Percentiles rank a stretch among this genome's conserved stretches.
phyloP scores from a whole-genome alignment of 2,329 filamentous ascomycete species.

The Pseudogymnoascus sp. region DNA sequence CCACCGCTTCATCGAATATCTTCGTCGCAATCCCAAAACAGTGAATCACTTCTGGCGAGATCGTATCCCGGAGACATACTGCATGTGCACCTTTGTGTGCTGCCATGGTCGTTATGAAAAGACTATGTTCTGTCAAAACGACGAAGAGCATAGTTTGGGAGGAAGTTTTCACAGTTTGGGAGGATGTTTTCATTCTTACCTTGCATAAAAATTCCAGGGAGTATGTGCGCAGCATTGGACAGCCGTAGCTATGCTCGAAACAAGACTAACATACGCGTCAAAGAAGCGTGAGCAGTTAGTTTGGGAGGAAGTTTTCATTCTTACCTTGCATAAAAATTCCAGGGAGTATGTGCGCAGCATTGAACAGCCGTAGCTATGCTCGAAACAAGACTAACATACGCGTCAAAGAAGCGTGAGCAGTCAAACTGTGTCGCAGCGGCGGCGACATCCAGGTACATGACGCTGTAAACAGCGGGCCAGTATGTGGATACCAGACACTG shows the following conservation, averaged over 20 bases:
- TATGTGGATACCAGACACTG: slow-evolving; percentile 25
- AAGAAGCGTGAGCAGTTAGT: slow-evolving; percentile 14
- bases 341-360: background rate
- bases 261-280: slow-evolving; percentile 10
- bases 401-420: slow-evolving; percentile 13
- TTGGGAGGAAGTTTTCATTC: background rate
- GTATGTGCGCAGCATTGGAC: background rate
- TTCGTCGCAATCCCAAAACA: background rate
- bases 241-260: background rate
- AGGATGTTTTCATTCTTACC: background rate
- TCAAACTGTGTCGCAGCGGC: background rate
- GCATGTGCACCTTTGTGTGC: background rate
- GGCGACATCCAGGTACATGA: slow-evolving; percentile 9
- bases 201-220: background rate
- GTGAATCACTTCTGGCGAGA: background rate
- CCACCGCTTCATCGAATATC: background rate
- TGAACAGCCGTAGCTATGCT: background rate
- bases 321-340: background rate
- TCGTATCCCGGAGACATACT: background rate
- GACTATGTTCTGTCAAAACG: background rate
- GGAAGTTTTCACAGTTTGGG: too few relatives aligned
- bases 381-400: slow-evolving; percentile 9
- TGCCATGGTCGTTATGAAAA: background rate
- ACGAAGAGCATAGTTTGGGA: background rate
- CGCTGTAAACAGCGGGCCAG: slow-evolving; percentile 24